Percentiles rank a stretch among this genome's conserved stretches.
Evolutionary conservation across 768 basidiomycete species (phyloP).

Genomic region (Hygrophorus russula): DNA sequence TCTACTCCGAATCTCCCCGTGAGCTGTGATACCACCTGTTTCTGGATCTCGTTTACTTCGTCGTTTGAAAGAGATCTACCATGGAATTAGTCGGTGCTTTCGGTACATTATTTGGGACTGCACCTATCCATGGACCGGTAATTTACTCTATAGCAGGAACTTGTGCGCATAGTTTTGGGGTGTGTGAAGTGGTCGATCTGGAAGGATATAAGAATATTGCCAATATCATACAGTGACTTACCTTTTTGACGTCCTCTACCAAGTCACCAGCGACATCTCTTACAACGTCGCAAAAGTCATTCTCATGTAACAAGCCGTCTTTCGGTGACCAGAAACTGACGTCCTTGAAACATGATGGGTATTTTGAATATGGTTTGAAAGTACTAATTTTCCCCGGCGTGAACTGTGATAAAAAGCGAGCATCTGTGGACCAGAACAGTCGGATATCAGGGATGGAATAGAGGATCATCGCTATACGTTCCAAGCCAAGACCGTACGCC

Average conservation of each 20-base stretch:
- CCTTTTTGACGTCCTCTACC: conserved; percentile 83
- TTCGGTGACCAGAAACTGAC: conserved; percentile 85
- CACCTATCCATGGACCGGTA: conserved; percentile 97
- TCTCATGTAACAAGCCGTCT: conserved; percentile 62
- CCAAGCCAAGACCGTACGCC: conserved; percentile 96
- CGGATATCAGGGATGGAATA: conserved; percentile 97
- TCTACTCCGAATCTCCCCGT: conserved; percentile 65
- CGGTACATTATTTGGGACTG: conserved; percentile 7
- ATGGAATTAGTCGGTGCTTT: conserved; percentile 1
- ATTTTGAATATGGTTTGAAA: conserved; percentile 89
- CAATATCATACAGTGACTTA: conserved; percentile 19
- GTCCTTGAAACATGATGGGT: conserved; percentile 89
- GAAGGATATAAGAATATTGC: not conserved
- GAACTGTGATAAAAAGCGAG: conserved; percentile 85
- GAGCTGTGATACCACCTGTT: conserved; percentile 42
- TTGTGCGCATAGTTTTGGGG: conserved; percentile 72
- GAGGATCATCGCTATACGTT: conserved; percentile 96
- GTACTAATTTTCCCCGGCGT: conserved; percentile 58
- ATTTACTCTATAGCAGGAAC: conserved; percentile 83
- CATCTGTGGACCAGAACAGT: conserved; percentile 90
- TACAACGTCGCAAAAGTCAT: conserved; percentile 94
- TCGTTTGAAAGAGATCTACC: conserved; percentile 77
- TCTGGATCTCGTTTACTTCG: conserved; percentile 78
- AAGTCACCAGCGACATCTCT: conserved; percentile 88
- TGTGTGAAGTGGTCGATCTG: conserved; percentile 90